Conservation (phyloP, 2,329 filamentous ascomycete genomes). For the Trichophyton verrucosum region DNA sequence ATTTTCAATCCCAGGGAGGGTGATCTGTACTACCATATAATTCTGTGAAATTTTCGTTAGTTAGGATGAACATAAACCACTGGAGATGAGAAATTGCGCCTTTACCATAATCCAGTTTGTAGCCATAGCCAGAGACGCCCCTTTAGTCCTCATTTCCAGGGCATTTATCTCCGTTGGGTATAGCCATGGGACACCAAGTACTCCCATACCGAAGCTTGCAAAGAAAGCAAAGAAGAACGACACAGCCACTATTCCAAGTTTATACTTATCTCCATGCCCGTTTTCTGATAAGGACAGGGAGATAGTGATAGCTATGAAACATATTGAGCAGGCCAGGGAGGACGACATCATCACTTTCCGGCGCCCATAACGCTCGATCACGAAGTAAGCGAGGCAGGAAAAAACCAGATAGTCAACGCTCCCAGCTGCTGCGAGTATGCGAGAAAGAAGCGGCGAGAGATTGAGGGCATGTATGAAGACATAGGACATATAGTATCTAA, state of each 20-base stretch:
- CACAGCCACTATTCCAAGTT: conserved; percentile 37
- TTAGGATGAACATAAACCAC: conserved; percentile 22
- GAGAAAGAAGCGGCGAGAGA: conserved; percentile 25
- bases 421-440: conserved; percentile 36
- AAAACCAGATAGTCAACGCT: conserved; percentile 37
- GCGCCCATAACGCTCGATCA: conserved; percentile 39
- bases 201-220: conserved; percentile 28
- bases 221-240: conserved; percentile 36
- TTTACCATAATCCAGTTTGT: conserved; percentile 23
- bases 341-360: conserved; percentile 39
- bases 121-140: conserved; percentile 15
- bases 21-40: conserved; percentile 17
- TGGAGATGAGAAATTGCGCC: not conserved
- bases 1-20: conserved; percentile 15
- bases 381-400: conserved; percentile 32
- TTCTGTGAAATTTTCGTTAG: conserved; percentile 24
- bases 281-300: conserved; percentile 30
- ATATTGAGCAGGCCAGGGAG: conserved; percentile 38
- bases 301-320: conserved; percentile 39
- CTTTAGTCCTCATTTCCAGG: conserved; percentile 13
- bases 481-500: conserved; percentile 28
- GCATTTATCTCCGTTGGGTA: conserved; percentile 16
- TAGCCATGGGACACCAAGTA: conserved; percentile 25
- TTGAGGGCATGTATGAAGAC: conserved; percentile 35
- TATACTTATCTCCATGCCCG: conserved; percentile 31